Conservation (phyloP, 148 eudicot species). For the Chenopodium suecicum region DNA sequence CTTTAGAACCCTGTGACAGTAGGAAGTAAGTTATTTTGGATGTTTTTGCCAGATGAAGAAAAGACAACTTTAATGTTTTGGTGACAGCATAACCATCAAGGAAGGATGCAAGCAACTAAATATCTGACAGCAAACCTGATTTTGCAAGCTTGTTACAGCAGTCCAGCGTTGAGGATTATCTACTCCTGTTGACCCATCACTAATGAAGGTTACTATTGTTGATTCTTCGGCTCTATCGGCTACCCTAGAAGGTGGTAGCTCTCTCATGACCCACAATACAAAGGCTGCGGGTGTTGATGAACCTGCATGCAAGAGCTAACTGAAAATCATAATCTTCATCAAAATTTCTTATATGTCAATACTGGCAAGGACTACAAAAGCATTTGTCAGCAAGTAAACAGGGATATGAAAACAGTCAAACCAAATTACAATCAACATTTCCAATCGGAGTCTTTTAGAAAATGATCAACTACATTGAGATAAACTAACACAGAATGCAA, state of each 20-base stretch:
- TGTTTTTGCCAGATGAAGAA: neutral
- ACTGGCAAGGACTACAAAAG: neutral
- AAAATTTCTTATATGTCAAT: neutral
- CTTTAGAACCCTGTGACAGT: conserved; percentile 28
- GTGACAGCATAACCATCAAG: neutral
- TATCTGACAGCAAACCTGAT: conserved; percentile 55
- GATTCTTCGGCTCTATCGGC: conserved; percentile 51
- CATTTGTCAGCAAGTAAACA: neutral
- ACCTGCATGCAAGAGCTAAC: conserved; percentile 39
- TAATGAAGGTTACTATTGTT: conserved; percentile 62
- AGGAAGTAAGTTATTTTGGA: conserved; percentile 4
- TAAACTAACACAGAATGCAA: too few relatives aligned
- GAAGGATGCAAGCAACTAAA: neutral
- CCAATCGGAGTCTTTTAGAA: too few relatives aligned
- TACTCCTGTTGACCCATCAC: conserved; percentile 44
- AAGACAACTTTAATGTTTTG: neutral
- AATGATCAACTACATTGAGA: too few relatives aligned
- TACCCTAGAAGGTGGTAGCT: conserved; percentile 60
- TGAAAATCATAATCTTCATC: conserved; percentile 9
- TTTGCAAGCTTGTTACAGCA: conserved; percentile 57
- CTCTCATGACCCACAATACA: conserved; percentile 86
- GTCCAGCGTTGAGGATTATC: conserved; percentile 70
- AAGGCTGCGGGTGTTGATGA: conserved; percentile 77
- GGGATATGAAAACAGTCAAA: neutral
- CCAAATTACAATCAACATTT: too few relatives aligned